phyloP scores from a whole-genome alignment of 345 rosid species.

The Jatropha curcas region DNA sequence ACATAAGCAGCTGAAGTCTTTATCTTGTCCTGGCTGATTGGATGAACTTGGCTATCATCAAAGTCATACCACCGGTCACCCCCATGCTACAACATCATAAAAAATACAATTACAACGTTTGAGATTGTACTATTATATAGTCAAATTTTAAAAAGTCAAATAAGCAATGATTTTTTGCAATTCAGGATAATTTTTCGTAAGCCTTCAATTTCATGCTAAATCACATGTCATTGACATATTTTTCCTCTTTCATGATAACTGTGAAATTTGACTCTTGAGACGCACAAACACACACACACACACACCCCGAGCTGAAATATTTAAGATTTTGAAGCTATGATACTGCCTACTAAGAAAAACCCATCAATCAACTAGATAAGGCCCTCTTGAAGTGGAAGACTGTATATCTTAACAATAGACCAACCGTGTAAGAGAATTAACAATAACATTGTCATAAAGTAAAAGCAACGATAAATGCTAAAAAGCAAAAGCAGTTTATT shows the following conservation, averaged over 20 bases:
- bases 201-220: background rate
- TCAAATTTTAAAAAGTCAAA: background rate
- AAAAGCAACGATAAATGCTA: background rate
- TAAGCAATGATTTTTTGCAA: background rate
- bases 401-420: background rate
- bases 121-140: background rate
- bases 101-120: conserved; percentile 6
- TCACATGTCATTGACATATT: background rate
- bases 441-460: background rate
- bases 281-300: no score
- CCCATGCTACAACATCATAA: conserved; percentile 69
- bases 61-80: conserved; percentile 90
- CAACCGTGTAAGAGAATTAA: background rate
- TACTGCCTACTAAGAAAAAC: background rate
- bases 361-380: background rate
- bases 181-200: background rate
- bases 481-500: background rate
- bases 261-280: background rate
- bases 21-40: conserved; percentile 75
- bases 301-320: no score
- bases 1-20: conserved; percentile 95
- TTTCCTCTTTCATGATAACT: background rate
- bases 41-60: conserved; percentile 80
- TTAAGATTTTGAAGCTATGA: no score
- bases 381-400: background rate